Percentiles rank a stretch among this genome's conserved stretches.
phyloP scores from a whole-genome alignment of 208 protist species.

The Leishmania guyanensis region DNA sequence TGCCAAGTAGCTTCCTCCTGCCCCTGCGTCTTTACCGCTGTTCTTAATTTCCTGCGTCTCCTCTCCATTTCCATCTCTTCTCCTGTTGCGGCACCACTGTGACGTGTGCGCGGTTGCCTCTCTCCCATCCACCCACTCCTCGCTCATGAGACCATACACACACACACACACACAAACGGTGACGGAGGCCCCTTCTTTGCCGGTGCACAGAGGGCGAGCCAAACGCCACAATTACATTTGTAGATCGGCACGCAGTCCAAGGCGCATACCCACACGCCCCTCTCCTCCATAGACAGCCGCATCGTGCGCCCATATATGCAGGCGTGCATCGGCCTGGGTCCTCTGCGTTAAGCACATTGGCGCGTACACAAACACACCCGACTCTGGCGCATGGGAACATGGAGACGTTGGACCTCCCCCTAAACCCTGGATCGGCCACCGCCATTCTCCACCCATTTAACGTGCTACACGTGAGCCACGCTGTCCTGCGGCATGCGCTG shows the following conservation, averaged over 20 bases:
- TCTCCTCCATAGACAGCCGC: background rate
- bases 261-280: background rate
- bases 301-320: slow-evolving; percentile 11
- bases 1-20: background rate
- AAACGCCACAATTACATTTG: background rate
- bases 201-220: background rate
- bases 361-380: background rate
- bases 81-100: background rate
- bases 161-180: background rate
- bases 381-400: background rate
- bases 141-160: background rate
- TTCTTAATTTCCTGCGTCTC: background rate
- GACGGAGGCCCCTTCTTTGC: background rate
- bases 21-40: background rate
- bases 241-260: background rate
- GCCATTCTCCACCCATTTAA: slow-evolving; percentile 66
- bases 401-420: slow-evolving; percentile 21
- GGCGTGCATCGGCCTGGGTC: slow-evolving; percentile 5
- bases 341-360: background rate
- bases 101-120: background rate
- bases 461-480: slow-evolving; percentile 35
- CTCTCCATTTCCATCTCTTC: background rate
- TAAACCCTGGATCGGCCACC: slow-evolving; percentile 29
- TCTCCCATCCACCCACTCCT: background rate
- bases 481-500: slow-evolving; percentile 45